Conservation (phyloP, 208 protist species). For the Novymonas esmeraldas region DNA sequence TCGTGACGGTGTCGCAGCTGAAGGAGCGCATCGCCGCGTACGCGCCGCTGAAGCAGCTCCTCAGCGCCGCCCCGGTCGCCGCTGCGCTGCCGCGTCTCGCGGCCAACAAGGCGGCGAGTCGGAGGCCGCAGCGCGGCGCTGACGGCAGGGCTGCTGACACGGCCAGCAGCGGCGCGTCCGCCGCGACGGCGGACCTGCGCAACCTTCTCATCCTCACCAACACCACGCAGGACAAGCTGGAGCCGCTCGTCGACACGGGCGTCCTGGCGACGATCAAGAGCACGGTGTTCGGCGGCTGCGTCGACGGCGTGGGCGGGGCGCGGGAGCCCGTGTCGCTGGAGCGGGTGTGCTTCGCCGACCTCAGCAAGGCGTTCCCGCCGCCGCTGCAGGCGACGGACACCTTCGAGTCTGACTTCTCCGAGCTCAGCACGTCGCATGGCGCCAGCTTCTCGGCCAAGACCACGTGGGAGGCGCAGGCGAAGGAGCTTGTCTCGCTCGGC, state of each 20-base stretch:
- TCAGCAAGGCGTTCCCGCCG: slow-evolving; percentile 70
- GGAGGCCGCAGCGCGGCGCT: slow-evolving; percentile 1
- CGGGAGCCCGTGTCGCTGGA: slow-evolving; percentile 37
- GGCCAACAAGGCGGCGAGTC: not conserved
- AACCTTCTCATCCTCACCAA: slow-evolving; percentile 85
- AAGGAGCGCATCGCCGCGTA: slow-evolving; percentile 76
- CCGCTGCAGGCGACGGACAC: slow-evolving; percentile 65
- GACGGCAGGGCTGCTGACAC: no score
- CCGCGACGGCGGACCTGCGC: slow-evolving; percentile 44
- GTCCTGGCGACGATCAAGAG: slow-evolving; percentile 69
- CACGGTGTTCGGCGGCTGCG: slow-evolving; percentile 48
- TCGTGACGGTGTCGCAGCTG: slow-evolving; percentile 81
- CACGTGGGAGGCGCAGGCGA: slow-evolving; percentile 75
- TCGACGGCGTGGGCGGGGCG: not conserved
- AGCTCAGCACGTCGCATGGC: slow-evolving; percentile 53
- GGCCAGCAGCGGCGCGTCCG: not conserved
- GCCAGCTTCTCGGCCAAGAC: slow-evolving; percentile 49
- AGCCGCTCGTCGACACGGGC: slow-evolving; percentile 79
- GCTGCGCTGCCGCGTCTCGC: not conserved
- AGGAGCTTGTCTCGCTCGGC: slow-evolving; percentile 63
- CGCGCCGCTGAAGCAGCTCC: slow-evolving; percentile 64
- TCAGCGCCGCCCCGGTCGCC: not conserved
- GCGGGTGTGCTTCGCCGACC: slow-evolving; percentile 87
- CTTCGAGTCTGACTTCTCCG: slow-evolving; percentile 86
- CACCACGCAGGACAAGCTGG: slow-evolving; percentile 63